Evolutionary conservation across 2,329 filamentous ascomycete species (phyloP).

Genomic region (Trichoderma brevicompactum): DNA sequence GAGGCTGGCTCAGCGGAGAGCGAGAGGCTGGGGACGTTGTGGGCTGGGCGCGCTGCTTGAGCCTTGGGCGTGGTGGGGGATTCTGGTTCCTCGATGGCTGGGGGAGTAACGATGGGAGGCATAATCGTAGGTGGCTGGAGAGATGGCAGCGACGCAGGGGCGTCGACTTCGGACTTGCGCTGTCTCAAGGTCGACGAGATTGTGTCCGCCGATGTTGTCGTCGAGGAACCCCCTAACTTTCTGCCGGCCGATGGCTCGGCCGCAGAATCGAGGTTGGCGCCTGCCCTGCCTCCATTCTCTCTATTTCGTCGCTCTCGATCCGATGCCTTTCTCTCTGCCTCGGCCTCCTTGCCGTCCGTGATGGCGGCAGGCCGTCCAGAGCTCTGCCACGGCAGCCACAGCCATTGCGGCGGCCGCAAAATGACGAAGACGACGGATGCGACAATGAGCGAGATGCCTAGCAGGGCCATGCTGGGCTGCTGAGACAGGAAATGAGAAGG

Average conservation of each 20-base stretch:
- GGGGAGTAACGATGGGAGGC: not conserved
- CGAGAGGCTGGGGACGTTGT: constrained; percentile 51
- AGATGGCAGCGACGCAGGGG: constrained; percentile 35
- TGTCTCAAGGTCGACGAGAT: not conserved
- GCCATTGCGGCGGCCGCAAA: constrained; percentile 57
- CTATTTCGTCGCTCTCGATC: not conserved
- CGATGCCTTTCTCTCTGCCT: not conserved
- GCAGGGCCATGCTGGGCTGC: constrained; percentile 52
- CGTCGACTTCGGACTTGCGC: not conserved
- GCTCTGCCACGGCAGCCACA: constrained; percentile 40
- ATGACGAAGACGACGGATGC: constrained; percentile 63
- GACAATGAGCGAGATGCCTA: constrained; percentile 66
- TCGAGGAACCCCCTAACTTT: not conserved
- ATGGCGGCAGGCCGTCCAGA: constrained; percentile 12
- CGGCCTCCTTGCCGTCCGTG: constrained; percentile 24
- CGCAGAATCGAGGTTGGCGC: constrained; percentile 17
- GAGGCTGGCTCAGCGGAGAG: constrained; percentile 38
- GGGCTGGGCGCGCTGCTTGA: constrained; percentile 33
- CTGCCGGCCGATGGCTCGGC: not conserved
- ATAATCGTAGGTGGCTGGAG: constrained; percentile 32
- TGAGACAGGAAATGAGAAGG: constrained; percentile 4
- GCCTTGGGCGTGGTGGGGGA: constrained; percentile 60
- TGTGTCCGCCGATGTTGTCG: not conserved
- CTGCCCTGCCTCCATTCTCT: not conserved
- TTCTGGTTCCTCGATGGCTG: constrained; percentile 36